These are phyloP conservation scores for Naganishia kalamii DNA, from an alignment of 768 basidiomycete species.

Conservation along the genomic window DNA sequence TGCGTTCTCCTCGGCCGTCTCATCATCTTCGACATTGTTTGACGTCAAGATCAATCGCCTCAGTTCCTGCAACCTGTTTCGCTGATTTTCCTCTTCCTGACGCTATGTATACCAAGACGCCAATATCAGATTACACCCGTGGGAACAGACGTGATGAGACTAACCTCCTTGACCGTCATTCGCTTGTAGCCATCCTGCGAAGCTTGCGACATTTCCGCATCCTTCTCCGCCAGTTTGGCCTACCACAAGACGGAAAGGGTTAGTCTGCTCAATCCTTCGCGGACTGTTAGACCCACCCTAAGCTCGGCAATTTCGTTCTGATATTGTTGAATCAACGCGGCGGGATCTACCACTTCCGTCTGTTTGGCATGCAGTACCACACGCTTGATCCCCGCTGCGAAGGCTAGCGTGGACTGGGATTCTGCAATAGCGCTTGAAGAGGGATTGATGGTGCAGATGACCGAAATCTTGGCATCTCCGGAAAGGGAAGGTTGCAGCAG, in stretches of 20 bases:
- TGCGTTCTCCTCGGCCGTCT: conserved; percentile 12
- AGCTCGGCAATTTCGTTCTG: conserved; percentile 90
- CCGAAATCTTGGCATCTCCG: conserved; percentile 90
- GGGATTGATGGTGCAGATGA: conserved; percentile 92
- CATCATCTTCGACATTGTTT: conserved; percentile 56
- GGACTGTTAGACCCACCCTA: conserved; percentile 55
- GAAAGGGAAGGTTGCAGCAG: conserved; percentile 91
- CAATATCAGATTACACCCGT: not conserved
- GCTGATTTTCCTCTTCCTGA: conserved; percentile 33
- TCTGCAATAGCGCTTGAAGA: conserved; percentile 71
- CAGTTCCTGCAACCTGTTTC: conserved; percentile 41
- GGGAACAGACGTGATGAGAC: not conserved
- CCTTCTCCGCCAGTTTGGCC: conserved; percentile 50
- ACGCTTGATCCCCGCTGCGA: conserved; percentile 84
- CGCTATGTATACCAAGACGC: conserved; percentile 11
- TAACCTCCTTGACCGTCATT: conserved; percentile 22
- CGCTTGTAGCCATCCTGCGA: conserved; percentile 69
- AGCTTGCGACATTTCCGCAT: conserved; percentile 65
- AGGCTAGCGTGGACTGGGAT: conserved; percentile 78
- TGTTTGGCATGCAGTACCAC: conserved; percentile 83
- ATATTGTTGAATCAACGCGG: conserved; percentile 88
- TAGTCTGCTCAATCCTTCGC: conserved; percentile 19
- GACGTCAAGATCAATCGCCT: conserved; percentile 56
- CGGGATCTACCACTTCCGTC: conserved; percentile 88
- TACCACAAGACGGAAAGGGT: not conserved